Conservation (phyloP, 495 filamentous ascomycete genomes). For the Polyplosphaeria fusca region DNA sequence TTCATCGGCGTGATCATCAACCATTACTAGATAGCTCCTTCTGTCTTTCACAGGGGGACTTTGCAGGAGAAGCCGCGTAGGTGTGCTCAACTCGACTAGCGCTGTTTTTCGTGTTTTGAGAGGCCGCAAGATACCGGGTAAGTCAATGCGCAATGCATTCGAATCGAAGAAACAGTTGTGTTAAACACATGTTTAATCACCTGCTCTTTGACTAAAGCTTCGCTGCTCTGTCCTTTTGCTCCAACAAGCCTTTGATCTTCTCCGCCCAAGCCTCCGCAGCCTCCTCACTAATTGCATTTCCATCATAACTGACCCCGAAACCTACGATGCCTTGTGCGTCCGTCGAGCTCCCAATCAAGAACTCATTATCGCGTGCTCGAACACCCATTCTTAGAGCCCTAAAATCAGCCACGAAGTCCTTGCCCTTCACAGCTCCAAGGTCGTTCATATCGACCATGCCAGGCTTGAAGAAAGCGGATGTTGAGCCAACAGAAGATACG, state of each 20-base stretch:
- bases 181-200: no score
- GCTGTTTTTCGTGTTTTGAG: no score
- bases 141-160: no score
- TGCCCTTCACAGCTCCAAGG: constrained; percentile 7
- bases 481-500: constrained; percentile 38
- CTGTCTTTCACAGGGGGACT: no score
- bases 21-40: no score
- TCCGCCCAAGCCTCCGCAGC: constrained; percentile 33
- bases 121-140: no score
- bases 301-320: constrained; percentile 37
- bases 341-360: constrained; percentile 37
- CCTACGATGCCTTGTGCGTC: constrained; percentile 29
- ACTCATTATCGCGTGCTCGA: constrained; percentile 40
- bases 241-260: constrained; percentile 36
- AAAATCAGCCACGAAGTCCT: constrained; percentile 30
- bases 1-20: no score
- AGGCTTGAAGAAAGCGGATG: constrained; percentile 28
- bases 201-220: no score
- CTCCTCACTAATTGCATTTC: constrained; percentile 32
- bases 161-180: no score
- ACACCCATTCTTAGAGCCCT: constrained; percentile 24
- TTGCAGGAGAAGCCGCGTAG: no score
- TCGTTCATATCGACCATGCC: constrained; percentile 10
- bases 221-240: constrained; percentile 6
- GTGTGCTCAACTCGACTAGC: no score